Evolutionary conservation across 176 grass and related monocot species (phyloP), one percentile per base, ranked within the genome.

Genomic region (Oryza glumipatula): DNA sequence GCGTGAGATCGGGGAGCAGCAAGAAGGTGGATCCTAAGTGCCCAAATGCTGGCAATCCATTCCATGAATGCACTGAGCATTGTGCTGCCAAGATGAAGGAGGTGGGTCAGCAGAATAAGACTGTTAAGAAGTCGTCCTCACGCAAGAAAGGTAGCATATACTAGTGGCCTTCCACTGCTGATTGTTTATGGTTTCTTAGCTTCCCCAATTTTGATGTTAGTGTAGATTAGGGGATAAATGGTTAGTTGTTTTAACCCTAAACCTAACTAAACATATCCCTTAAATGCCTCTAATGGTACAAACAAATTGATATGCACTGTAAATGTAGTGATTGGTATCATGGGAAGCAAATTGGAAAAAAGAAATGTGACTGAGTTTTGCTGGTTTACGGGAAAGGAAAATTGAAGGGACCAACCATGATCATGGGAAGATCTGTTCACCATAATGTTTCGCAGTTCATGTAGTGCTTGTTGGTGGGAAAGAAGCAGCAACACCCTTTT

Each of bases 1-100:
- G 87, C 7, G 45, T 80, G 19, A 92, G 74, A 69, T 84, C 82
- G 28, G 26, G 45, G 3, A 61, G 41, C 12, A 85, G 76, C 43
- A 89, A 39, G 86, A 91, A 93, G 70, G 84, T 91, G 21, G 84
- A 93, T 83, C 46, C 84, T 3, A 88, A 82, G 48, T 98, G 95
- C 17, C 81, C 83, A 0, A 98, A 91, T 68, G 85, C 95, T 0
- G 79, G 72, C 72, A 98, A 98, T 80, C 86, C 84, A 1, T 94
- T 94, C 82, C 94, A 97, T 78, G 80, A 90, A 90, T 97, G 94
- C 52, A 49, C 83, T 2, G 90, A 92, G 65, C 71, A 85, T 13
- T 97, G 94, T 51, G 46, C 43, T 11, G 6, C 49, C 71, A 94
- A 94, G 85, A 80, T 87, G 44, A 83, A 73, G 56, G 81, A 88